phyloP scores from a whole-genome alignment of 768 basidiomycete species.

The Suillus weaverae region DNA sequence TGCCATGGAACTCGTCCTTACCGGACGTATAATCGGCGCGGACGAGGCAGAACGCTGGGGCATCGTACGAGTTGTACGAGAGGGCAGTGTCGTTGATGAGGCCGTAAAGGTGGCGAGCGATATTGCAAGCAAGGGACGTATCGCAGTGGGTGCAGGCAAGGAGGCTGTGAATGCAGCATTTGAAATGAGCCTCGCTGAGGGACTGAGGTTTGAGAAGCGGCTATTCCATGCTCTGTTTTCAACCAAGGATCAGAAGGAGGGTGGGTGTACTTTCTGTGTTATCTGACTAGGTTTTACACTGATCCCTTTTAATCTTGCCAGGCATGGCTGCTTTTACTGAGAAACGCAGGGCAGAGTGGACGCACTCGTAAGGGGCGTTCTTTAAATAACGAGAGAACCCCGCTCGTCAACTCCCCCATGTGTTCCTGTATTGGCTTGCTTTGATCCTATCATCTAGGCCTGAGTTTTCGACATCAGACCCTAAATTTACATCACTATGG shows the following conservation, averaged over 20 bases:
- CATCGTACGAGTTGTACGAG: constrained; percentile 75
- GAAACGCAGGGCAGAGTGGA: constrained; percentile 87
- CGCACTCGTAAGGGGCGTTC: constrained; percentile 40
- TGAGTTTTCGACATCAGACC: not conserved
- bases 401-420: not conserved
- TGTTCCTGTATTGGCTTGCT: not conserved
- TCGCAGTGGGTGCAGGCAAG: constrained; percentile 86
- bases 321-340: constrained; percentile 95
- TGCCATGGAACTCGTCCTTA: constrained; percentile 92
- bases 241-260: constrained; percentile 94
- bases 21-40: constrained; percentile 80
- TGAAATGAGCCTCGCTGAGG: constrained; percentile 79
- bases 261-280: constrained; percentile 41
- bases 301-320: constrained; percentile 30
- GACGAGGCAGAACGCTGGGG: constrained; percentile 87
- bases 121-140: constrained; percentile 79
- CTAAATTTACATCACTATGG: not conserved
- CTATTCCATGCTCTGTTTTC: constrained; percentile 92
- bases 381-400: not conserved
- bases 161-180: constrained; percentile 95
- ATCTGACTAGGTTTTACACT: not conserved
- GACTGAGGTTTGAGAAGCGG: constrained; percentile 82
- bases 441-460: not conserved
- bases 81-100: constrained; percentile 82
- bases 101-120: constrained; percentile 76